Evolutionary conservation across 2,329 filamentous ascomycete genomes (phyloP).

Genomic region (Pleomassaria siparia): DNA sequence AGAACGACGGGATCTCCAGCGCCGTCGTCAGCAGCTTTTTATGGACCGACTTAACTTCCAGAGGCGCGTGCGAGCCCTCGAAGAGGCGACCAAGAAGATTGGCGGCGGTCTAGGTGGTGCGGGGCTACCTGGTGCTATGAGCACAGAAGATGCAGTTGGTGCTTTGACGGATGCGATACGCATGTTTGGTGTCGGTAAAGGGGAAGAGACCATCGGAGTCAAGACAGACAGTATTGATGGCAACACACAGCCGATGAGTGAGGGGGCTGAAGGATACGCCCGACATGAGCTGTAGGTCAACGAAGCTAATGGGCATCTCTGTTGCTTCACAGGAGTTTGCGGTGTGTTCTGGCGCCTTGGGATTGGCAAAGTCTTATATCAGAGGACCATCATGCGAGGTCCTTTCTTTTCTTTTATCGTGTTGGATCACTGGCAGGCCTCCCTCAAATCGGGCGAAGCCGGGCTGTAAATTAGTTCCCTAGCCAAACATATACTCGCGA

Average conservation of each 20-base stretch:
- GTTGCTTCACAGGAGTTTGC: not conserved
- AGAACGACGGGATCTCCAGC: conserved; percentile 89
- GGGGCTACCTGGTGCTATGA: conserved; percentile 34
- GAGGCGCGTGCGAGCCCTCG: conserved; percentile 79
- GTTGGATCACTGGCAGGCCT: conserved; percentile 1
- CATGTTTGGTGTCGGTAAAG: conserved; percentile 39
- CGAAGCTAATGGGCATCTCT: conserved; percentile 3
- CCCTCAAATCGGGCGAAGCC: not conserved
- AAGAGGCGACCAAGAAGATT: conserved; percentile 67
- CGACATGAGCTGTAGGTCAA: conserved; percentile 36
- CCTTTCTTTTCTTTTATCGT: not conserved
- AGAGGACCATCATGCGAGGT: not conserved
- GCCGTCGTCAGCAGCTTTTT: conserved; percentile 89
- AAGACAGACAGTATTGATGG: conserved; percentile 31
- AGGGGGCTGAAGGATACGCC: conserved; percentile 36
- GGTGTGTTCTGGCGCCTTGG: not conserved
- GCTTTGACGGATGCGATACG: conserved; percentile 38
- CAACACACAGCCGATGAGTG: conserved; percentile 30
- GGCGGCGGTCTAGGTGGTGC: conserved; percentile 28
- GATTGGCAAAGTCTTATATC: not conserved
- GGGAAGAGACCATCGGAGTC: conserved; percentile 38
- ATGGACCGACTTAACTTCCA: conserved; percentile 89
- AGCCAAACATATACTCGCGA: not conserved
- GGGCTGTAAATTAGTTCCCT: conserved; percentile 7
- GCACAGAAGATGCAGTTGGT: conserved; percentile 34